Evolutionary conservation across 139 green algal species (phyloP).

Genomic region (Edaphochlamys debaryana): DNA sequence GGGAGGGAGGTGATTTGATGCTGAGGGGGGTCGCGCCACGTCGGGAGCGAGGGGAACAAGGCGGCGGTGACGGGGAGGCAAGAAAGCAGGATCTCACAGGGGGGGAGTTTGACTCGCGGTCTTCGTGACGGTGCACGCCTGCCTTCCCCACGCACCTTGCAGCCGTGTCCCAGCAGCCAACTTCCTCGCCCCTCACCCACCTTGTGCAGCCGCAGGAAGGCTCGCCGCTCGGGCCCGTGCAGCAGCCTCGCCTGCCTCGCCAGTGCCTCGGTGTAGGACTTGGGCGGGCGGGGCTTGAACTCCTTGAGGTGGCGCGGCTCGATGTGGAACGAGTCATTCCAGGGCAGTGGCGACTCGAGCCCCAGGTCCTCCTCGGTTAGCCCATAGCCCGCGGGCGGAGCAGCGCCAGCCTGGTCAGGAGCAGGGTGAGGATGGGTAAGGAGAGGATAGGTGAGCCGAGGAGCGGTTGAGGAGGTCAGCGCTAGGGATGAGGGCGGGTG

Average conservation of each 20-base stretch:
- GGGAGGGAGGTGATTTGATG: no score
- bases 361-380: slow-evolving; percentile 39
- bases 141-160: no score
- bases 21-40: no score
- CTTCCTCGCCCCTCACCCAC: no score
- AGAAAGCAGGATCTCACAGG: no score
- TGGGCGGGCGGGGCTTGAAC: slow-evolving; percentile 54
- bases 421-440: background rate
- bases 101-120: no score
- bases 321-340: slow-evolving; percentile 46
- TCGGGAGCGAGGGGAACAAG: background rate
- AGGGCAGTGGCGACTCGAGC: slow-evolving; percentile 31
- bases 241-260: slow-evolving; percentile 61
- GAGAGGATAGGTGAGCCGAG: background rate
- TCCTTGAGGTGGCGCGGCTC: slow-evolving; percentile 20
- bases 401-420: background rate
- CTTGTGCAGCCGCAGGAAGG: slow-evolving; percentile 51
- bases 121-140: no score
- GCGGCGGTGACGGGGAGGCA: no score
- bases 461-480: background rate
- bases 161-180: no score
- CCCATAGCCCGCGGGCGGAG: background rate
- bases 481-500: background rate
- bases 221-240: slow-evolving; percentile 51
- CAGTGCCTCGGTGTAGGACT: slow-evolving; percentile 57